These are phyloP conservation scores for Esteya vermicola DNA, from an alignment of 2,329 filamentous ascomycete genomes.

Conservation along the genomic window DNA sequence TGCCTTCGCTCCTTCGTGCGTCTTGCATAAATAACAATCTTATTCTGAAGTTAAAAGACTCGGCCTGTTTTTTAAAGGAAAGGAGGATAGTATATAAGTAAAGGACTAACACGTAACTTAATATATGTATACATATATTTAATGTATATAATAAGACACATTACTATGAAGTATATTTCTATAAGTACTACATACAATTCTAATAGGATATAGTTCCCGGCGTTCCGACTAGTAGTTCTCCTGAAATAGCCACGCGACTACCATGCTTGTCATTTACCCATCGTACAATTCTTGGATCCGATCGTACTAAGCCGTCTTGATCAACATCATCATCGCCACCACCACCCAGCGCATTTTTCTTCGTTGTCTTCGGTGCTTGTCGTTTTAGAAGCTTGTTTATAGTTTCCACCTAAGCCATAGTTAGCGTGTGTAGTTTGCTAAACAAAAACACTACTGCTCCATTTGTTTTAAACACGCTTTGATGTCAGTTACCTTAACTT, in stretches of 20 bases:
- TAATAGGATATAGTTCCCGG: too few relatives aligned
- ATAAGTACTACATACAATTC: too few relatives aligned
- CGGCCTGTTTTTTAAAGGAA: too few relatives aligned
- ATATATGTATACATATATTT: too few relatives aligned
- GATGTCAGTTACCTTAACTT: slow-evolving; percentile 23
- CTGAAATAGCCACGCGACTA: slow-evolving; percentile 47
- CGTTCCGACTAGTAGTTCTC: slow-evolving; percentile 56
- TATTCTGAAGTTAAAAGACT: too few relatives aligned
- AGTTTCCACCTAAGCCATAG: slow-evolving; percentile 55
- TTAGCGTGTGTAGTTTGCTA: not conserved
- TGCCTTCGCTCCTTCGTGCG: too few relatives aligned
- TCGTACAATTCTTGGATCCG: slow-evolving; percentile 46
- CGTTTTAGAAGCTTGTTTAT: slow-evolving; percentile 85
- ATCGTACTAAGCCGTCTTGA: slow-evolving; percentile 15
- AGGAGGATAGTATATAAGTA: too few relatives aligned
- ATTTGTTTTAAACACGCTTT: too few relatives aligned
- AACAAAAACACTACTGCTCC: not conserved
- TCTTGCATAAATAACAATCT: too few relatives aligned
- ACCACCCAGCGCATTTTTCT: slow-evolving; percentile 33
- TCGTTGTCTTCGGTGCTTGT: slow-evolving; percentile 59
- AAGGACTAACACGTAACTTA: too few relatives aligned
- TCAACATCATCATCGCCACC: slow-evolving; percentile 34
- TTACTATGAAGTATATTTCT: too few relatives aligned
- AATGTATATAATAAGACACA: too few relatives aligned
- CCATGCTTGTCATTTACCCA: slow-evolving; percentile 58